Percentiles rank a stretch among this genome's conserved stretches.
These are phyloP conservation scores for Daldinia childiae DNA, from an alignment of 495 filamentous ascomycete species.

Conservation along the genomic window DNA sequence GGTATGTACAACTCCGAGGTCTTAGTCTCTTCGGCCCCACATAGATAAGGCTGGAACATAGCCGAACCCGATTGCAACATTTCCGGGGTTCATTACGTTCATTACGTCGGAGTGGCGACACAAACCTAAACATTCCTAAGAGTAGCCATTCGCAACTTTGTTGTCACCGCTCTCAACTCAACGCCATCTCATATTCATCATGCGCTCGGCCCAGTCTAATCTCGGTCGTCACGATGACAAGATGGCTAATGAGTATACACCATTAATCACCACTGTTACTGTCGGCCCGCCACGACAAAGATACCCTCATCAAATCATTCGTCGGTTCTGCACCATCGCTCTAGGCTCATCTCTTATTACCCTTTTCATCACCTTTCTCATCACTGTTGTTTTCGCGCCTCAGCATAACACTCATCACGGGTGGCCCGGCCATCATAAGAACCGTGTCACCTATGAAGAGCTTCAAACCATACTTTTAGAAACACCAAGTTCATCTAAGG, in stretches of 20 bases:
- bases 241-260: slow-evolving; percentile 69
- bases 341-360: slow-evolving; percentile 66
- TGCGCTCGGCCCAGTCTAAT: slow-evolving; percentile 16
- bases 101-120: slow-evolving; percentile 33
- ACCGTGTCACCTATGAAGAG: slow-evolving; percentile 65
- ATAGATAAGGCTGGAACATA: slow-evolving; percentile 2
- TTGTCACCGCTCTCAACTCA: not conserved
- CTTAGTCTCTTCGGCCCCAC: not conserved
- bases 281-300: slow-evolving; percentile 64
- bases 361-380: slow-evolving; percentile 68
- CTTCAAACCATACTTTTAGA: slow-evolving; percentile 74
- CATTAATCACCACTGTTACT: slow-evolving; percentile 67
- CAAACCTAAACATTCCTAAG: slow-evolving; percentile 9
- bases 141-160: not conserved
- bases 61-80: slow-evolving; percentile 34
- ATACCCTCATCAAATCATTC: slow-evolving; percentile 73
- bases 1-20: not conserved
- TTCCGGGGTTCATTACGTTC: slow-evolving; percentile 20
- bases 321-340: slow-evolving; percentile 75
- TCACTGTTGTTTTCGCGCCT: slow-evolving; percentile 60
- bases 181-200: slow-evolving; percentile 11
- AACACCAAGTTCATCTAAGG: slow-evolving; percentile 74
- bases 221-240: slow-evolving; percentile 31
- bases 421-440: slow-evolving; percentile 54
- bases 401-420: slow-evolving; percentile 52